Base-by-base conservation (phyloP, 371 early-diverging fungal genomes). In the Nosema muscidifuracis region DNA sequence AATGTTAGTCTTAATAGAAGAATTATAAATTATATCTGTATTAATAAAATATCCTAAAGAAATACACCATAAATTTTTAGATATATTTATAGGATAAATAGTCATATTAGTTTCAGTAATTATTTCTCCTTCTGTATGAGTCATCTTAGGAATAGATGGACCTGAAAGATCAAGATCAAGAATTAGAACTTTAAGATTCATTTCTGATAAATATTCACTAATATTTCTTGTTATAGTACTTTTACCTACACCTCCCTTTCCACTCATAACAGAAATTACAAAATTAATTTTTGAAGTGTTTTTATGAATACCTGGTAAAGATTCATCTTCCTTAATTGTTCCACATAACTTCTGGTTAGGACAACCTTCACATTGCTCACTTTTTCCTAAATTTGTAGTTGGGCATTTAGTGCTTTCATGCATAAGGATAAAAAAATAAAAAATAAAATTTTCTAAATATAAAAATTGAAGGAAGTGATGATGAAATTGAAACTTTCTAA, bases 181-280 rank as follows among this genome's bases (percentile, higher is more conserved):
- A 1, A 84, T 12, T n/a, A 68, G 63, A 34, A 58, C 51, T 30
- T 56, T 50, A 30, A 47, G 9, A 0, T 51, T 43, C 10, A 13
- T n/a, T 13, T 33, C 0, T 10, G 74, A 40, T 2, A 24, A 12
- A 24, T 0, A 31, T 33, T 60, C 53, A 38, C 77, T 60, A 28
- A 80, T 56, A 20, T 64, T 66, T 18, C 64, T 24, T 2, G 67
- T 34, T 0, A 97, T 91, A 0, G 95, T 95, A 63, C 89, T 94
- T 38, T 95, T 95, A 85, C 97, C 98, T 82, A 96, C 98, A 64
- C 92, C 91, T 34, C 86, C 86, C 60, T 85, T 87, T 30, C 87
- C 87, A 83, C 98, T 95, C 58, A 96, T 89, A 82, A 97, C 94
- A 31, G 93, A 89, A 77, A 98, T 91, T 18, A 89, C 85, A 4